Evolutionary conservation across 768 basidiomycete species (phyloP), one percentile per base, ranked within the genome.

Genomic region (Suillus spraguei): DNA sequence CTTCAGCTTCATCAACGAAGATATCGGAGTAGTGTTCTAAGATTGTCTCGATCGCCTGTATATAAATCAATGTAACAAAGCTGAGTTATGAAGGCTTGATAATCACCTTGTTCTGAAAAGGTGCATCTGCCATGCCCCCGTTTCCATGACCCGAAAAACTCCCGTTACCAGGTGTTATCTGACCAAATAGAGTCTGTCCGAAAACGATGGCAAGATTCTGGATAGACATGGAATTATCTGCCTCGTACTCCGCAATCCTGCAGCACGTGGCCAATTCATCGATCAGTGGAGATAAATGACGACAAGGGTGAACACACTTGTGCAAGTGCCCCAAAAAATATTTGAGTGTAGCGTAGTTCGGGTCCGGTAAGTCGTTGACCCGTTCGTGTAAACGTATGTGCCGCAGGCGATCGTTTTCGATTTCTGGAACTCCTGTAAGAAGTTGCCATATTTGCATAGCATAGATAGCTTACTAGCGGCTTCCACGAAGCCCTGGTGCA

Each of bases 331-430:
- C 95, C 82, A 99, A 82, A 76, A 99, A 91, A 75, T 85, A 97
- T 74, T 99, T 98, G 59, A 99, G 82, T 1, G 97, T 97, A 2
- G 97, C 94, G 71, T 99, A 99, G 76, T 99, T 98, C n/a, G 97
- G 86, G 77, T 99, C 97, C 14, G 97, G 97, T 60, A 99, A 83
- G 67, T 98, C 97, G 70, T 99, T 99, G 53, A 99, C 95, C 53
- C 95, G 88, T 72, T 99, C 97, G 71, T 99, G 97, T 60, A 99
- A 79, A 58, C 96, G 87, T 66, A 99, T 99, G 70, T 99, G 97
- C 64, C 97, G 86, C 67, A 99, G 80, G 59, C 97, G 87, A 68
- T 97, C 96, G 71, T 97, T 97, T 61, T 99, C 97, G 66, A 92
- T 92, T 72, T 88, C 91, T 95, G 68, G 17, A 60, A 52, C 53